These are phyloP conservation scores for Elaeagnus macrophylla DNA, from an alignment of 306 rosid species.

Conservation along the genomic window DNA sequence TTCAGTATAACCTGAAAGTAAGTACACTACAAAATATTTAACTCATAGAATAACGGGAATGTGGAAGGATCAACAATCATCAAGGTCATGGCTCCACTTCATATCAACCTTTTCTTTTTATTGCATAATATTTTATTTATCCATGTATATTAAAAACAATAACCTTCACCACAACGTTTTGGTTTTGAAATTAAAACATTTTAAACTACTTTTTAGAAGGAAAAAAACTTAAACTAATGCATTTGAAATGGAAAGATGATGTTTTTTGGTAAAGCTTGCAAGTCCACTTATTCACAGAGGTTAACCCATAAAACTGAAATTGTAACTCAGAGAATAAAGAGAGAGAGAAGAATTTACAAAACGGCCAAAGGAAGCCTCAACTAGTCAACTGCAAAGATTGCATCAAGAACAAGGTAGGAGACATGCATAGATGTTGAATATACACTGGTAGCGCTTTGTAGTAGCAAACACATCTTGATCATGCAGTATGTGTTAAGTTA, in stretches of 20 bases:
- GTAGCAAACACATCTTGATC: slow-evolving; percentile 8
- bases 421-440: slow-evolving; percentile 40
- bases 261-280: slow-evolving; percentile 10
- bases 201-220: too few relatives aligned
- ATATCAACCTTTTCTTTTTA: too few relatives aligned
- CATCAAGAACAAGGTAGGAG: slow-evolving; percentile 15
- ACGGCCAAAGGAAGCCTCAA: slow-evolving; percentile 17
- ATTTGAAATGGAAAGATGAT: too few relatives aligned
- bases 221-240: too few relatives aligned
- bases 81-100: too few relatives aligned
- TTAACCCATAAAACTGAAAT: slow-evolving; percentile 31
- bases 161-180: too few relatives aligned
- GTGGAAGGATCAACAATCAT: too few relatives aligned
- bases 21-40: too few relatives aligned
- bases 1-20: background rate
- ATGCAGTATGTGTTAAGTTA: slow-evolving; percentile 79
- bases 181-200: too few relatives aligned
- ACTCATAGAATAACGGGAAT: too few relatives aligned
- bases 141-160: too few relatives aligned
- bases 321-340: slow-evolving; percentile 5
- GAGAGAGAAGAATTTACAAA: slow-evolving; percentile 38
- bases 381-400: slow-evolving; percentile 16
- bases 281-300: slow-evolving; percentile 32
- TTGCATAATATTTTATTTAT: too few relatives aligned
- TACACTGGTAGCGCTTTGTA: slow-evolving; percentile 22